phyloP scores from a whole-genome alignment of 139 green algal species.

The Chlamydomonas sp. region DNA sequence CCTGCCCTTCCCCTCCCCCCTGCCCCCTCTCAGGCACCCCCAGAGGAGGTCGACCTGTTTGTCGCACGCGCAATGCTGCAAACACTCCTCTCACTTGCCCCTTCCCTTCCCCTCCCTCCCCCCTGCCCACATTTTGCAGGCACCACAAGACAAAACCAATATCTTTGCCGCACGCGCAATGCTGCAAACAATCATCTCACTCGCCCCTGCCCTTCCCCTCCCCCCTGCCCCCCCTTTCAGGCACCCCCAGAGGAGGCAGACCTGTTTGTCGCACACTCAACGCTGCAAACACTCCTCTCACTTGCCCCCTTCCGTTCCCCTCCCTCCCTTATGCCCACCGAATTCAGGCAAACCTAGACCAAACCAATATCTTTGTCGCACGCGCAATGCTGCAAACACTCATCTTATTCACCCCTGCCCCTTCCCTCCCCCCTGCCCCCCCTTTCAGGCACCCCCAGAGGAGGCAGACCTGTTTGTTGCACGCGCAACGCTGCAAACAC shows the following conservation, averaged over 20 bases:
- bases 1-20: not conserved
- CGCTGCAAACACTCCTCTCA: no score
- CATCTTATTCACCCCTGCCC: no score
- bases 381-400: no score
- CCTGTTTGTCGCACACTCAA: conserved; percentile 6
- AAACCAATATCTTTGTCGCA: not conserved
- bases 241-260: not conserved
- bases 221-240: not conserved
- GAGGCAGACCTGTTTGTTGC: no score
- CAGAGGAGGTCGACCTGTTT: conserved; percentile 32
- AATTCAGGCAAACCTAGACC: not conserved
- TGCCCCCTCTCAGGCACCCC: conserved; percentile 6
- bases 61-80: conserved; percentile 27
- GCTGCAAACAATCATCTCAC: not conserved
- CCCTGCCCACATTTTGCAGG: not conserved
- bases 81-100: no score
- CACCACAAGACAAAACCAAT: not conserved
- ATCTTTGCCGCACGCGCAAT: not conserved
- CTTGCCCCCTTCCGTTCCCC: not conserved
- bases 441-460: no score
- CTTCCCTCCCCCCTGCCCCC: no score
- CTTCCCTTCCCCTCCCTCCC: no score
- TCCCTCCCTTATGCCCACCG: not conserved
- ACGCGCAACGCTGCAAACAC: no score
- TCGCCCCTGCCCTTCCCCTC: not conserved